A percentile compares a stretch with the other conserved stretches of the same genome.
Conservation (phyloP, 2,329 filamentous ascomycete species). For the Neofusicoccum cordaticola region DNA sequence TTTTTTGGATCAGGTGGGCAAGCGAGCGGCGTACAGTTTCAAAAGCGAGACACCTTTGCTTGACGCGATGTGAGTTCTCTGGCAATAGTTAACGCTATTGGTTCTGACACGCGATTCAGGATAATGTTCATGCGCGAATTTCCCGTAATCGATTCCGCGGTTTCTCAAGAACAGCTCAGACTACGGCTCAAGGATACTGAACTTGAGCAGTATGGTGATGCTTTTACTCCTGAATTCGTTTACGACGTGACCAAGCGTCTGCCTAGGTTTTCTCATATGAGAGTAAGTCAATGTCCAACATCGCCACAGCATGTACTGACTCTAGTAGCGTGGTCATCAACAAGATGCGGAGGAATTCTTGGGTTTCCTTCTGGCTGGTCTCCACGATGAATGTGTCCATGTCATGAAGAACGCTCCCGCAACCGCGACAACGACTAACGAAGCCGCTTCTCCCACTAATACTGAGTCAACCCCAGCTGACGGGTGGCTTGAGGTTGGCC, state of each 20-base stretch:
- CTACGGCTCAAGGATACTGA: constrained; percentile 75
- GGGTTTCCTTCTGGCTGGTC: constrained; percentile 84
- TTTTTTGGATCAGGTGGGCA: constrained; percentile 83
- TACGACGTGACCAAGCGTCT: constrained; percentile 88
- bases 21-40: constrained; percentile 82
- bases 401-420: constrained; percentile 62
- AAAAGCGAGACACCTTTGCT: constrained; percentile 92
- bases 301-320: constrained; percentile 25
- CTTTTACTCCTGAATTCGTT: constrained; percentile 90
- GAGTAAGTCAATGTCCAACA: constrained; percentile 53
- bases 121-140: constrained; percentile 97
- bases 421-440: constrained; percentile 27
- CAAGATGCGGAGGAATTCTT: constrained; percentile 98
- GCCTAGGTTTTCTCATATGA: constrained; percentile 88
- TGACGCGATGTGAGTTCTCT: constrained; percentile 75
- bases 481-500: constrained; percentile 93
- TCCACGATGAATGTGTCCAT: constrained; percentile 86
- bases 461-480: constrained; percentile 47
- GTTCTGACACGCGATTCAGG: constrained; percentile 46
- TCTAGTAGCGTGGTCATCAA: constrained; percentile 76
- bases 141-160: constrained; percentile 76
- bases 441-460: constrained; percentile 39
- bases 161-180: constrained; percentile 69
- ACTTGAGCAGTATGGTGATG: constrained; percentile 83
- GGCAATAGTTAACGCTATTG: background rate